Conservation (phyloP, 352 stramenopile genomes). For the Pythium folliculosum region DNA sequence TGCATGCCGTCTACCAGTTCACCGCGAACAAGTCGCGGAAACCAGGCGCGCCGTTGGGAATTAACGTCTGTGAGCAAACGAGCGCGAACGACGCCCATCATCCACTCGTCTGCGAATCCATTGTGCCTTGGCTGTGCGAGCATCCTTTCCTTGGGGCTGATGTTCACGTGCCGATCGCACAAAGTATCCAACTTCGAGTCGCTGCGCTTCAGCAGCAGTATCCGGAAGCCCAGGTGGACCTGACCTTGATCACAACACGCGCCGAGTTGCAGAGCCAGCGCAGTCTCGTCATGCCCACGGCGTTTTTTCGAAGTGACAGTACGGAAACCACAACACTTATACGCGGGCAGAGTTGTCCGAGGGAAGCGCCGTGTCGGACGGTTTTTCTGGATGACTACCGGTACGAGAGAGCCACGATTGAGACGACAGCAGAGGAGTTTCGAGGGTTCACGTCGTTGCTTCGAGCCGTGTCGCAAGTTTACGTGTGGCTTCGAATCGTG, state of each 20-base stretch:
- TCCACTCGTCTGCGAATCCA: conserved; percentile 6
- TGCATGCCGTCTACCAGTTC: conserved; percentile 10
- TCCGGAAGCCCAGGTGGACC: not conserved
- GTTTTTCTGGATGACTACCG: conserved; percentile 33
- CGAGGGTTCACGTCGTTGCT: not conserved
- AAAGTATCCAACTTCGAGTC: conserved; percentile 14
- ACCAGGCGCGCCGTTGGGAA: not conserved
- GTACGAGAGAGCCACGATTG: conserved; percentile 25
- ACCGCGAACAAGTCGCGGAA: not conserved
- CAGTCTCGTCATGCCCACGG: not conserved
- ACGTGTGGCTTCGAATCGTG: conserved; percentile 24
- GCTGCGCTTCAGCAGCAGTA: conserved; percentile 8
- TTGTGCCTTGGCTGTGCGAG: not conserved
- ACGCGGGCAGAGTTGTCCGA: conserved; percentile 9
- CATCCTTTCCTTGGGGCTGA: conserved; percentile 6
- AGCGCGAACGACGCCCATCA: not conserved
- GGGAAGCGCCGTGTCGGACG: not conserved
- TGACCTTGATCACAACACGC: conserved; percentile 6
- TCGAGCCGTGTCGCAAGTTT: conserved; percentile 16
- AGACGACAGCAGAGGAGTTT: not conserved
- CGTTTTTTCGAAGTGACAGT: not conserved
- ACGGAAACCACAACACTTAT: conserved; percentile 18
- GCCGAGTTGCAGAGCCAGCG: not conserved
- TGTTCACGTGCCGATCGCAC: conserved; percentile 1
- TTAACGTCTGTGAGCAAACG: not conserved